Evolutionary conservation across 2,329 filamentous ascomycete species (phyloP), one percentile per base, ranked within the genome.

Genomic region (Zymoseptoria passerinii): DNA sequence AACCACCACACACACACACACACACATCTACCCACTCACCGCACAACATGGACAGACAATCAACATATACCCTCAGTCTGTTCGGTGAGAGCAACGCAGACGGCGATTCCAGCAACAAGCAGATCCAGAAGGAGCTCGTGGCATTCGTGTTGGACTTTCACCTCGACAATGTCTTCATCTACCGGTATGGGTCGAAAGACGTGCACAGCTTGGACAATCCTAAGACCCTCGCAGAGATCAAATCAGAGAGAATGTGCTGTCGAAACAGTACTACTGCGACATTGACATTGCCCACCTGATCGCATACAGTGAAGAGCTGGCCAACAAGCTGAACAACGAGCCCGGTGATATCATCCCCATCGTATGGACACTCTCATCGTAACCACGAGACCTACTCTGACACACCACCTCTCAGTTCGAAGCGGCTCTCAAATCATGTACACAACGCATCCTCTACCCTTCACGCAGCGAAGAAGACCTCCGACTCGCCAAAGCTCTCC

Each of bases 221-320:
- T 79, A 60, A 78, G 50, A 2, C 2, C 20, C 40, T 1, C 40
- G 16, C 67, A 95, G 94, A 82, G 92, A 97, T 70, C 94, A 97
- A 76, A 83, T 99, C 59, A 85, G 90, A 68, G 91, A 97, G 72
- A 99, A 99, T 77, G 91, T 94, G 7, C 82, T 97, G 1, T 81
- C 96, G 49, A 94, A 96, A 73, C 91, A 92, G 68, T 97, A 91
- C 77, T 96, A 87, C 74, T 96, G 94, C 78, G 92, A 99, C 73
- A 84, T 99, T 71, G 92, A 99, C 73, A 90, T 99, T 67, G 90
- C 89, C 62, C 92, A 99, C 73, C 78, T 99, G 59, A 97, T 97
- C 73, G 94, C 88, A 61, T 97, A 92, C 77, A 94, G 95, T 70
- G 92, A 97, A 75, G 91, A 96, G 73, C 81, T 99, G 60, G 94